Percentiles rank a stretch among this genome's conserved stretches.
Evolutionary conservation across 192 early-diverging fungal genomes (phyloP).

Genomic region (Coemansia asiatica): DNA sequence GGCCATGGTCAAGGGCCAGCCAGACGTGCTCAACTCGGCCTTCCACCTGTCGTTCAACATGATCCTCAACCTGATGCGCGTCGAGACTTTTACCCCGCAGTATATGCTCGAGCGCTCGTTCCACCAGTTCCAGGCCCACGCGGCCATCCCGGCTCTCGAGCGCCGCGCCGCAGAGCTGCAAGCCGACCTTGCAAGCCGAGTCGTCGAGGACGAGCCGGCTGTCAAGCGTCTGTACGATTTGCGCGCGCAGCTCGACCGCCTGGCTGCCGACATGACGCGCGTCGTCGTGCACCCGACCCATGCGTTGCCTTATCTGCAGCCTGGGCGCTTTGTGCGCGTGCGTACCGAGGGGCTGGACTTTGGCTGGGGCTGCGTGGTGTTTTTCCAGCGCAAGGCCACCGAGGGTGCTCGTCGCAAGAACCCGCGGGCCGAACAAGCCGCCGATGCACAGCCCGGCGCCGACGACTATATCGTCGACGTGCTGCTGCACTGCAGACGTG

Average conservation of each 20-base stretch:
- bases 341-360: constrained; percentile 68
- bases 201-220: constrained; percentile 68
- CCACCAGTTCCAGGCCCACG: constrained; percentile 87
- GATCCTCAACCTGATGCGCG: constrained; percentile 92
- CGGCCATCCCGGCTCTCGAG: constrained; percentile 77
- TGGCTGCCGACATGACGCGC: constrained; percentile 65
- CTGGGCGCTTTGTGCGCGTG: constrained; percentile 76
- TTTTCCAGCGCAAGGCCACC: constrained; percentile 60
- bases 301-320: constrained; percentile 80
- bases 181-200: constrained; percentile 46
- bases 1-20: constrained; percentile 86
- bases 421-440: constrained; percentile 31
- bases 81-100: constrained; percentile 92
- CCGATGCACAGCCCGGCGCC: constrained; percentile 44
- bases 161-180: constrained; percentile 44
- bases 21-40: constrained; percentile 86
- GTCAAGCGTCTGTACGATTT: constrained; percentile 77
- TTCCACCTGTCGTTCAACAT: constrained; percentile 97
- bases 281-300: constrained; percentile 83
- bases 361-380: constrained; percentile 91
- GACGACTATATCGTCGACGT: constrained; percentile 80
- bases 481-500: constrained; percentile 70
- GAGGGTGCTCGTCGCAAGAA: constrained; percentile 30
- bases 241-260: constrained; percentile 65
- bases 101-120: constrained; percentile 90